Conservation (phyloP, 164 flowering plant species). For the Pachysandra terminalis region DNA sequence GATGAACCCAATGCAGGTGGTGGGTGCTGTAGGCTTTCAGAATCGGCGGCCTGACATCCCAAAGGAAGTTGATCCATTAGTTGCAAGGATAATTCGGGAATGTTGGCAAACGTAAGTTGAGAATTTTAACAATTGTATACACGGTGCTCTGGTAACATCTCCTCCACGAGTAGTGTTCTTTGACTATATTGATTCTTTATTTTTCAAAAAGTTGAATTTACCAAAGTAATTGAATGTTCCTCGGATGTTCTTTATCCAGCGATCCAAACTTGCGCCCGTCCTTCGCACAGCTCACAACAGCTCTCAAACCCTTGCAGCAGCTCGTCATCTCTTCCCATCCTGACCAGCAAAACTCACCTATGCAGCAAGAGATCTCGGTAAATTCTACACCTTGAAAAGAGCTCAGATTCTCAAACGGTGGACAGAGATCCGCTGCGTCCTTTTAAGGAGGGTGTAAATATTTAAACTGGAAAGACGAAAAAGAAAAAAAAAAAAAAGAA, state of each 20-base stretch:
- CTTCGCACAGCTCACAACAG: conserved; percentile 72
- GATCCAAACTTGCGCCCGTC: conserved; percentile 94
- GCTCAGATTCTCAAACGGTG: conserved; percentile 35
- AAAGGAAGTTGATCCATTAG: conserved; percentile 85
- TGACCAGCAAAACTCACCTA: conserved; percentile 49
- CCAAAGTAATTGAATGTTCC: neutral
- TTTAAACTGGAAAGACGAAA: neutral
- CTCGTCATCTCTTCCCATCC: conserved; percentile 53
- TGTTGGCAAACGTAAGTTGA: conserved; percentile 92
- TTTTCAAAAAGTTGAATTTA: neutral
- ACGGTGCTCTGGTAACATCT: neutral
- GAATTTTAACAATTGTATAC: neutral
- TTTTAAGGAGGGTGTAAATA: conserved; percentile 4
- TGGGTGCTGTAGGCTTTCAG: conserved; percentile 98
- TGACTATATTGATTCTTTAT: neutral
- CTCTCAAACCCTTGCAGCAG: conserved; percentile 81
- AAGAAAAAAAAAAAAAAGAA: too few relatives aligned
- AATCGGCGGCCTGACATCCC: conserved; percentile 91
- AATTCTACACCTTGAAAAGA: conserved; percentile 52
- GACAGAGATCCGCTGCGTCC: conserved; percentile 24
- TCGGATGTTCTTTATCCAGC: conserved; percentile 30
- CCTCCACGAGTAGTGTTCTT: neutral
- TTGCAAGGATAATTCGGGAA: conserved; percentile 77
- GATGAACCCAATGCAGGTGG: conserved; percentile 99
- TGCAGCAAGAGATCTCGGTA: conserved; percentile 53